Evolutionary conservation across 306 rosid species (phyloP).

Genomic region (Inga oerstediana): DNA sequence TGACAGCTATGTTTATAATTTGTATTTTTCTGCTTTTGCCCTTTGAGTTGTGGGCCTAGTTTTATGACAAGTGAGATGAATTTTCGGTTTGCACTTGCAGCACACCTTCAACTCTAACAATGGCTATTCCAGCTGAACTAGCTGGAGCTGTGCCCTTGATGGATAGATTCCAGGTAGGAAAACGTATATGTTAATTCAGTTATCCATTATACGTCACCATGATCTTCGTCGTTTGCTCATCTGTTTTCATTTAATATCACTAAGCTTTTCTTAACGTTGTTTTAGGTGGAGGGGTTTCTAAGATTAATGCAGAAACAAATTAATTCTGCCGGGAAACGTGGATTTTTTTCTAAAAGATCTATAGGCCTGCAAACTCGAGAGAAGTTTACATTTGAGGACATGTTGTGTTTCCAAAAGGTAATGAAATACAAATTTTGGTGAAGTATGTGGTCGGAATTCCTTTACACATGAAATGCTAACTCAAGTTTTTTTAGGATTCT

Average conservation of each 20-base stretch:
- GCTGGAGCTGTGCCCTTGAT: conserved; percentile 93
- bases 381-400: conserved; percentile 85
- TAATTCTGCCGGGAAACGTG: conserved; percentile 94
- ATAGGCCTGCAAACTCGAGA: conserved; percentile 77
- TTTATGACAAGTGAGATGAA: background rate
- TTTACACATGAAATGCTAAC: conserved; percentile 18
- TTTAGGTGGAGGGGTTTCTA: conserved; percentile 88
- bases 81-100: conserved; percentile 39
- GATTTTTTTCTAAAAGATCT: conserved; percentile 82
- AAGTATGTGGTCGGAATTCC: background rate
- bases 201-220: conserved; percentile 13
- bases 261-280: conserved; percentile 11
- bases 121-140: conserved; percentile 81
- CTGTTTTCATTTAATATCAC: conserved; percentile 7
- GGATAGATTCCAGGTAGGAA: conserved; percentile 79
- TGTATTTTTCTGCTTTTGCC: background rate
- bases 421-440: conserved; percentile 3
- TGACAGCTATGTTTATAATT: background rate
- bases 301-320: conserved; percentile 94
- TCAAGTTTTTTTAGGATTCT: conserved; percentile 60
- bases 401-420: conserved; percentile 98
- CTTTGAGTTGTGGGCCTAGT: background rate
- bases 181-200: conserved; percentile 2
- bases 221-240: conserved; percentile 13
- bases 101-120: conserved; percentile 71